These are phyloP conservation scores for Fusarium citri DNA, from an alignment of 2,329 filamentous ascomycete genomes.

Conservation along the genomic window DNA sequence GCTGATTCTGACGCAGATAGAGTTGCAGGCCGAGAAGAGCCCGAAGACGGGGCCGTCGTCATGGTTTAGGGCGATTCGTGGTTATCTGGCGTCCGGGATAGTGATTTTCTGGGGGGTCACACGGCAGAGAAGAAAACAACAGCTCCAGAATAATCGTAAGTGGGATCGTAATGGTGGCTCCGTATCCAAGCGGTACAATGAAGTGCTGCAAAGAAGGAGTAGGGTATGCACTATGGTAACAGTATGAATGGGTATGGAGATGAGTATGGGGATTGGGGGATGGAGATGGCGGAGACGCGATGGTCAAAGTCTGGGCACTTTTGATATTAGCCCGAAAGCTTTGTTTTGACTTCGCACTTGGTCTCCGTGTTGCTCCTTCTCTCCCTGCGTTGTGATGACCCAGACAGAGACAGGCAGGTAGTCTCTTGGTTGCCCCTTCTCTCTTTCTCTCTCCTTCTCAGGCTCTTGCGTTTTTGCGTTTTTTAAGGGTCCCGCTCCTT, in stretches of 20 bases:
- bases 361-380: not conserved
- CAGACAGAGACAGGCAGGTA: not conserved
- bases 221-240: not conserved
- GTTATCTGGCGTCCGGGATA: constrained; percentile 14
- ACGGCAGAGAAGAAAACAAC: constrained; percentile 14
- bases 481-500: constrained; percentile 31
- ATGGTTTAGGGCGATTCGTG: constrained; percentile 26
- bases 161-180: constrained; percentile 11
- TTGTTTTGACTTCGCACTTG: constrained; percentile 32
- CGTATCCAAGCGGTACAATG: constrained; percentile 9
- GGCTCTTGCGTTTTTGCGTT: constrained; percentile 23
- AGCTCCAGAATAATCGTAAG: constrained; percentile 16
- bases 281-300: constrained; percentile 23
- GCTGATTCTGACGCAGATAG: constrained; percentile 17
- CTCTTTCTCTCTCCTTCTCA: not conserved
- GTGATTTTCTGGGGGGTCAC: constrained; percentile 9
- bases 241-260: constrained; percentile 9
- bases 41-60: constrained; percentile 49
- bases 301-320: constrained; percentile 28
- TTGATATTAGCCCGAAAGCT: constrained; percentile 20
- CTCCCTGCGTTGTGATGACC: constrained; percentile 1
- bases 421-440: not conserved
- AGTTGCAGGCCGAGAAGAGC: constrained; percentile 48
- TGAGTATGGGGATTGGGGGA: constrained; percentile 8
- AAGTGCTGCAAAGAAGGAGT: constrained; percentile 3